Percentiles rank a stretch among this genome's conserved stretches.
These are phyloP conservation scores for Persicaria maculosa DNA, from an alignment of 148 eudicot genomes.

Conservation along the genomic window DNA sequence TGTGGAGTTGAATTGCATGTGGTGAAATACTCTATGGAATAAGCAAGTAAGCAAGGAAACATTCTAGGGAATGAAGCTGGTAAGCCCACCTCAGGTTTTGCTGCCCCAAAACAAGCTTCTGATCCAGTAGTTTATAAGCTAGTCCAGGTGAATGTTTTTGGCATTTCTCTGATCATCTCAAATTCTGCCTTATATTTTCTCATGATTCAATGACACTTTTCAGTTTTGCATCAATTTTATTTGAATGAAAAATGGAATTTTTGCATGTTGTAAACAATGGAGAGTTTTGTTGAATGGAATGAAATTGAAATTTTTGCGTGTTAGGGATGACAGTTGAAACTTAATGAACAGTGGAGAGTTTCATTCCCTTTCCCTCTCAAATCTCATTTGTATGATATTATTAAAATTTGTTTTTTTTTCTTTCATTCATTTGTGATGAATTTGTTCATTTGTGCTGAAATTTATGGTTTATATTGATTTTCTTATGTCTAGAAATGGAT, in stretches of 20 bases:
- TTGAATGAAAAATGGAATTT: too few species aligned
- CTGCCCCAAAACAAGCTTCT: slow-evolving; percentile 33
- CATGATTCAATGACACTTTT: background rate
- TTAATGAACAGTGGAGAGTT: background rate
- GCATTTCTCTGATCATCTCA: background rate
- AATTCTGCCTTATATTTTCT: background rate
- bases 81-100: slow-evolving; percentile 19
- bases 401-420: background rate
- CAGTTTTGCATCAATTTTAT: background rate
- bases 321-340: background rate
- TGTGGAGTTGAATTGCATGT: too few species aligned
- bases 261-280: too few species aligned
- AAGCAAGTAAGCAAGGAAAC: slow-evolving; percentile 29
- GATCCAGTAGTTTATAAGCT: slow-evolving; percentile 85
- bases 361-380: background rate
- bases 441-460: too few species aligned
- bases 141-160: slow-evolving; percentile 48
- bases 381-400: background rate
- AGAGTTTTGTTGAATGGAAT: too few species aligned
- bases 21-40: slow-evolving; percentile 55
- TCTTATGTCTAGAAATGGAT: too few species aligned
- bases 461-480: too few species aligned
- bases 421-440: too few species aligned
- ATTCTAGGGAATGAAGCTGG: slow-evolving; percentile 19
- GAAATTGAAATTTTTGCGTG: slow-evolving; percentile 1